Percentiles rank a stretch among this genome's conserved stretches.
Evolutionary conservation across 352 stramenopile genomes (phyloP).

Genomic region (Pythium folliculosum): DNA sequence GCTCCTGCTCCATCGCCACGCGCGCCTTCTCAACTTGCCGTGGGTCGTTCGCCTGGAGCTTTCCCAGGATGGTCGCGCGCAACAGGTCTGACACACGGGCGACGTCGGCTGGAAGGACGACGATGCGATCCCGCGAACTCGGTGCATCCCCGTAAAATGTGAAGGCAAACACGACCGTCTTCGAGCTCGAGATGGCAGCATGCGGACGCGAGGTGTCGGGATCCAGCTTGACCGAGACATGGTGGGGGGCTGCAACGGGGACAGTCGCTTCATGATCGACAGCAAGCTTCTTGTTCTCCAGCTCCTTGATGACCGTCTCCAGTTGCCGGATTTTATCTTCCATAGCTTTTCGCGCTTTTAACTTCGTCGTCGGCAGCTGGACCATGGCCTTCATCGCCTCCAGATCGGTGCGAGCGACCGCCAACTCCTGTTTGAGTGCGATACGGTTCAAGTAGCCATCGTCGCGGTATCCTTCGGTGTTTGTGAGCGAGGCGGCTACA

Average conservation of each 20-base stretch:
- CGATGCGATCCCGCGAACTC: constrained; percentile 33
- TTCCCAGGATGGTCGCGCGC: constrained; percentile 50
- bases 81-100: constrained; percentile 47
- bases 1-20: constrained; percentile 37
- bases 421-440: constrained; percentile 40
- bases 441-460: constrained; percentile 28
- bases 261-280: background rate
- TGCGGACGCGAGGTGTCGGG: background rate
- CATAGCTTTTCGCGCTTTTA: constrained; percentile 22
- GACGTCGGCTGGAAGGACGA: constrained; percentile 49
- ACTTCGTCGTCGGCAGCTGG: constrained; percentile 6
- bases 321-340: constrained; percentile 28
- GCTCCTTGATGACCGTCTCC: constrained; percentile 19
- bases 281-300: constrained; percentile 17
- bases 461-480: constrained; percentile 33
- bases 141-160: constrained; percentile 35
- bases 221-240: background rate
- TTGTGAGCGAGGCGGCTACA: constrained; percentile 21
- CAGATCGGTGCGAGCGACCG: constrained; percentile 34
- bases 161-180: constrained; percentile 39
- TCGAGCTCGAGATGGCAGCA: constrained; percentile 13
- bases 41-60: constrained; percentile 47
- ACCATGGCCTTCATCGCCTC: background rate
- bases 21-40: constrained; percentile 33
- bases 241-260: background rate